Evolutionary conservation across 2,329 filamentous ascomycete genomes (phyloP).

Genomic region (Plectosphaerella plurivora): DNA sequence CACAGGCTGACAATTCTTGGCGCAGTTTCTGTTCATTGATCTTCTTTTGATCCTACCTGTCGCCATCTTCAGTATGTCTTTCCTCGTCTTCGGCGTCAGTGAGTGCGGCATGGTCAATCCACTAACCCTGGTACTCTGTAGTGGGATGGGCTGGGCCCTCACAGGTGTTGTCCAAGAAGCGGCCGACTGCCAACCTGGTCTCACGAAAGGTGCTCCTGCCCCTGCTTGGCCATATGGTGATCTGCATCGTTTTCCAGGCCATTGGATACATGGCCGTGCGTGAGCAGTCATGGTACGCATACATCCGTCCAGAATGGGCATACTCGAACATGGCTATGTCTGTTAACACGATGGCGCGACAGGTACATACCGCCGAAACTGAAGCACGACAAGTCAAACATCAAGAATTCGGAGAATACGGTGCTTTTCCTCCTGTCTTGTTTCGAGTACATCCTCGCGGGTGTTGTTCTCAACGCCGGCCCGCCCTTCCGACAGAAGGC

Average conservation of each 20-base stretch:
- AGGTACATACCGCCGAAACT: constrained; percentile 77
- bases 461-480: constrained; percentile 86
- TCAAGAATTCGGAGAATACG: constrained; percentile 90
- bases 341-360: constrained; percentile 11
- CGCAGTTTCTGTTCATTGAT: constrained; percentile 87
- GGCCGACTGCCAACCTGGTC: constrained; percentile 87
- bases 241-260: constrained; percentile 75
- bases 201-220: constrained; percentile 89
- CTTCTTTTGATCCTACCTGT: constrained; percentile 89
- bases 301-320: not conserved
- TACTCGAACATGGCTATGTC: not conserved
- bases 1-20: not conserved
- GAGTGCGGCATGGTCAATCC: not conserved
- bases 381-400: constrained; percentile 74
- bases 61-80: constrained; percentile 76
- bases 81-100: constrained; percentile 2
- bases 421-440: constrained; percentile 85
- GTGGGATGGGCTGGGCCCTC: constrained; percentile 95
- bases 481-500: constrained; percentile 82
- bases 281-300: constrained; percentile 67
- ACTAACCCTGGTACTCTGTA: constrained; percentile 18
- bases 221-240: constrained; percentile 78
- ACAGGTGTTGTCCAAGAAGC: constrained; percentile 71
- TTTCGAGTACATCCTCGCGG: constrained; percentile 91
- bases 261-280: constrained; percentile 71